A percentile compares a stretch with the other conserved stretches of the same genome.
These are phyloP conservation scores for Syzygium aromaticum DNA, from an alignment of 345 rosid species.

Conservation along the genomic window DNA sequence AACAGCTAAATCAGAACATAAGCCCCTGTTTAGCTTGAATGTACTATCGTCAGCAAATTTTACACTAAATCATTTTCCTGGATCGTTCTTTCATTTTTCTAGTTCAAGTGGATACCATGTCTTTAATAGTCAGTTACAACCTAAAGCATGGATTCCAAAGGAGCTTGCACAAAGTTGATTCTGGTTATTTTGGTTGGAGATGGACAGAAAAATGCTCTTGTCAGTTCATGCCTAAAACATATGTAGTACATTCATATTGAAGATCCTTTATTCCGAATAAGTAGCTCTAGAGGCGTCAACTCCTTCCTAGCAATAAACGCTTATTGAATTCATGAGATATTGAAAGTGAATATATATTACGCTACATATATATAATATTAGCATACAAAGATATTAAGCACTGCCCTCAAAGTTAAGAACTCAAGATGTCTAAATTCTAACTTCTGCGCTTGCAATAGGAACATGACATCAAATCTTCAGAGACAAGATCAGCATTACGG, in stretches of 20 bases:
- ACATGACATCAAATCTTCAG: neutral
- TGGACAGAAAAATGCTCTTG: neutral
- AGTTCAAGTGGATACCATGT: neutral
- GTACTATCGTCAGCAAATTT: neutral
- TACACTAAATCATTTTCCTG: neutral
- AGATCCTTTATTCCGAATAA: neutral
- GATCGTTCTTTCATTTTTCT: neutral
- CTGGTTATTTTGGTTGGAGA: neutral
- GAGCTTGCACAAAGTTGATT: neutral
- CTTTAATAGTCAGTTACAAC: neutral
- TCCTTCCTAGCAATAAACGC: neutral
- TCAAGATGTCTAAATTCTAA: neutral
- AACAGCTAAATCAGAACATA: neutral
- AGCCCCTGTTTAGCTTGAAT: neutral
- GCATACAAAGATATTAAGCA: neutral
- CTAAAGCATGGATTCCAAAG: neutral
- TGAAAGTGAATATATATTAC: neutral
- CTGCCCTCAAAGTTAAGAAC: neutral
- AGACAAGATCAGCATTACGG: neutral
- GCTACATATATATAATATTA: neutral
- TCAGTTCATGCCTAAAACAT: neutral
- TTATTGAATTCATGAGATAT: neutral
- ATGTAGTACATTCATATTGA: neutral
- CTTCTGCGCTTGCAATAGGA: neutral
- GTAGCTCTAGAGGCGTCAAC: neutral